Conservation (phyloP, 257 asterid species). For the Solanum arcanum region DNA sequence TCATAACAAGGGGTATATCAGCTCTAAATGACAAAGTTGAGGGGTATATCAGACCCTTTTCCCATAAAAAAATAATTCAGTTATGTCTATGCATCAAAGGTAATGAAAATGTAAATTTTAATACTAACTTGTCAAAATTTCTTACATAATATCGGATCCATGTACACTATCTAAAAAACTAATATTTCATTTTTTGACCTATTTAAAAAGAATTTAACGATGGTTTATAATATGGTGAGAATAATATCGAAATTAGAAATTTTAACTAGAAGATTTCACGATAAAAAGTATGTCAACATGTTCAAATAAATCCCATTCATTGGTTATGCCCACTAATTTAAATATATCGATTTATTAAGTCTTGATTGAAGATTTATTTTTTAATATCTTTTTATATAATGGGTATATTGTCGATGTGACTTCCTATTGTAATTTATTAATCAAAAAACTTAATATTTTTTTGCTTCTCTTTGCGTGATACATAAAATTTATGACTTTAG, state of each 20-base stretch:
- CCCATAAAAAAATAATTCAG: background rate
- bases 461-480: background rate
- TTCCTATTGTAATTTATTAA: background rate
- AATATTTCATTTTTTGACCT: background rate
- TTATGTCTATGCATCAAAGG: background rate
- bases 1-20: too few species aligned
- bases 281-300: background rate
- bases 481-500: background rate
- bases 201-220: background rate
- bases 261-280: background rate
- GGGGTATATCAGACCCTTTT: too few species aligned
- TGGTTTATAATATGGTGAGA: background rate
- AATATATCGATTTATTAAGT: too few species aligned
- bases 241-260: background rate
- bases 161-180: background rate
- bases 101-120: background rate
- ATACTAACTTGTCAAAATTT: background rate
- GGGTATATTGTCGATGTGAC: background rate
- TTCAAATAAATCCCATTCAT: background rate
- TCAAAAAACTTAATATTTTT: background rate
- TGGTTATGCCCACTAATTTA: background rate
- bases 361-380: background rate
- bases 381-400: background rate
- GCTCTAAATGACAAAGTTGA: too few species aligned
- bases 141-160: background rate